A percentile compares a stretch with the other conserved stretches of the same genome.
Conservation (phyloP, 208 protist species). For the Trypanosoma brucei region DNA sequence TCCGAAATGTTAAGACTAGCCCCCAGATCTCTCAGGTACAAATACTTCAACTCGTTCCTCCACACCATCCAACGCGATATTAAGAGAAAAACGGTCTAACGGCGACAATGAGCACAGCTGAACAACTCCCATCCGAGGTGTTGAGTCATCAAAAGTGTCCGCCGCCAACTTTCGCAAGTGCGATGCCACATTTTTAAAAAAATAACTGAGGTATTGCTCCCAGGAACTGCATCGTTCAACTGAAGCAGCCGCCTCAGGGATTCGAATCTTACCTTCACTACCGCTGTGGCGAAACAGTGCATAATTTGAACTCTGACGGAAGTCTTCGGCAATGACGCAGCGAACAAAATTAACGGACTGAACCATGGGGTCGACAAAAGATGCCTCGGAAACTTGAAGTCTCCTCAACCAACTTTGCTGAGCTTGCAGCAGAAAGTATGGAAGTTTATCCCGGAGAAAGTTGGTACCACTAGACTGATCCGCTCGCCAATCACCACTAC, state of each 20-base stretch:
- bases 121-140: not conserved
- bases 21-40: too few species aligned
- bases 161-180: slow-evolving; percentile 2
- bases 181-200: slow-evolving; percentile 10
- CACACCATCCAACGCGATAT: slow-evolving; percentile 28
- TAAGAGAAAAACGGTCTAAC: slow-evolving; percentile 35
- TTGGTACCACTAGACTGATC: slow-evolving; percentile 8
- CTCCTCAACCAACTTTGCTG: slow-evolving; percentile 35
- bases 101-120: slow-evolving; percentile 8
- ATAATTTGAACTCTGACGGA: not conserved
- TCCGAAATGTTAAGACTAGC: too few species aligned
- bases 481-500: not conserved
- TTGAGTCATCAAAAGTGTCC: not conserved
- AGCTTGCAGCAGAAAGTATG: slow-evolving; percentile 27
- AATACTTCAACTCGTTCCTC: slow-evolving; percentile 9
- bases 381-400: slow-evolving; percentile 26
- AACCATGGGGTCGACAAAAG: slow-evolving; percentile 74
- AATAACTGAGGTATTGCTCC: slow-evolving; percentile 5
- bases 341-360: slow-evolving; percentile 62
- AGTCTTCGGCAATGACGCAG: slow-evolving; percentile 20
- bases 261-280: not conserved
- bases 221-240: not conserved
- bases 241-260: not conserved
- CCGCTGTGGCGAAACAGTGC: slow-evolving; percentile 11
- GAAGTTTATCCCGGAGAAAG: slow-evolving; percentile 26